These are phyloP conservation scores for Leptographium galeiforme DNA, from an alignment of 2,329 filamentous ascomycete species.

Conservation along the genomic window DNA sequence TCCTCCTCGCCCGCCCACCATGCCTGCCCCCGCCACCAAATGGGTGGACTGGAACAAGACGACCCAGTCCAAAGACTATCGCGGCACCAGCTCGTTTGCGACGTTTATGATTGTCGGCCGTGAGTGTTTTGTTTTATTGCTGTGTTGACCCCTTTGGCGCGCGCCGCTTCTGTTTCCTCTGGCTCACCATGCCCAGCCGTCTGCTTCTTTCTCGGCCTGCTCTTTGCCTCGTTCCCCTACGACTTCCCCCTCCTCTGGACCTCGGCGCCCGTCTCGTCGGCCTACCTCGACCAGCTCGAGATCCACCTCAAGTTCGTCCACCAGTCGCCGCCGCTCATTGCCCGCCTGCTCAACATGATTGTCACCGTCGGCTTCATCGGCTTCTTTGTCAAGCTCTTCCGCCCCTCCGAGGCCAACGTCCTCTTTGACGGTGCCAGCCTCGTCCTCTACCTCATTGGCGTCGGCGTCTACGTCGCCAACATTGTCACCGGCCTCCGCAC, in stretches of 20 bases:
- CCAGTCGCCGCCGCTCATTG: constrained; percentile 80
- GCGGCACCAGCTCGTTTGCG: constrained; percentile 63
- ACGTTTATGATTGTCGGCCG: constrained; percentile 95
- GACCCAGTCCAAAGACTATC: constrained; percentile 42
- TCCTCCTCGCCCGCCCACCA: too few relatives aligned
- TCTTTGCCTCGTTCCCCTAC: constrained; percentile 94
- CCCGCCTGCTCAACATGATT: constrained; percentile 86
- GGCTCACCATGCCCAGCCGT: constrained; percentile 40
- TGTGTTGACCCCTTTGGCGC: too few relatives aligned
- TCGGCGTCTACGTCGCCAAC: constrained; percentile 89
- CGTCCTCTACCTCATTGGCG: constrained; percentile 71
- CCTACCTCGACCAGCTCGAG: constrained; percentile 77
- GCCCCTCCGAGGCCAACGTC: constrained; percentile 84
- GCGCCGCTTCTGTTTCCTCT: constrained; percentile 1
- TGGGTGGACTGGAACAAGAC: constrained; percentile 43
- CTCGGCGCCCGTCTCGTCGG: constrained; percentile 45
- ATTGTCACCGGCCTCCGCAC: constrained; percentile 89
- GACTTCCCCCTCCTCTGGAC: constrained; percentile 84
- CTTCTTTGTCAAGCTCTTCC: constrained; percentile 90
- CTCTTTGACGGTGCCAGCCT: constrained; percentile 81
- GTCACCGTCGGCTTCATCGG: constrained; percentile 77
- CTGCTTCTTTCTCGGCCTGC: constrained; percentile 95
- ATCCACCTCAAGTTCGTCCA: constrained; percentile 83
- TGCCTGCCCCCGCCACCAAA: constrained; percentile 2
- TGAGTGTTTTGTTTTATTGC: constrained; percentile 46